Evolutionary conservation across 2,329 filamentous ascomycete species (phyloP).

Genomic region (Helminthosporium solani): DNA sequence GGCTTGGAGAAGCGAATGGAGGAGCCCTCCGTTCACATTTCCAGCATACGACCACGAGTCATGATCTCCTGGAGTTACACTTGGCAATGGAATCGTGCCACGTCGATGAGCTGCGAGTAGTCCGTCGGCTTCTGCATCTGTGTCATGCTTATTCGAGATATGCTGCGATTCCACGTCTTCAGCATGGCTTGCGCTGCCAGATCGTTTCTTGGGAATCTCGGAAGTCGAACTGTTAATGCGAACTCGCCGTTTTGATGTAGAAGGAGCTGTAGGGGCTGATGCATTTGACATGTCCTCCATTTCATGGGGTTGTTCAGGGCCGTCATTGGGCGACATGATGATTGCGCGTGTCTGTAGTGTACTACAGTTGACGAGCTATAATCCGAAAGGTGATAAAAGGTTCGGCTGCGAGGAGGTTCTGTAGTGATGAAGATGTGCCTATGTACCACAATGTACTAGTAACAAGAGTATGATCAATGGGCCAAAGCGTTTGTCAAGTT

Average conservation of each 20-base stretch:
- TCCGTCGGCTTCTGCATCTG: conserved; percentile 24
- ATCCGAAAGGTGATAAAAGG: too few relatives aligned
- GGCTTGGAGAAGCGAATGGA: conserved; percentile 35
- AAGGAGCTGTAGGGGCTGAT: too few relatives aligned
- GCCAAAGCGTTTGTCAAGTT: too few relatives aligned
- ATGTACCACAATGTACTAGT: too few relatives aligned
- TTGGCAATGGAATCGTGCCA: conserved; percentile 8
- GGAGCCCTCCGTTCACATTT: conserved; percentile 31
- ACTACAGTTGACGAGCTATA: too few relatives aligned
- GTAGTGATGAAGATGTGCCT: too few relatives aligned
- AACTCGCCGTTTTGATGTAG: conserved; percentile 12
- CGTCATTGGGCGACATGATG: too few relatives aligned
- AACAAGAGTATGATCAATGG: too few relatives aligned
- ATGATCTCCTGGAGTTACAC: conserved; percentile 14
- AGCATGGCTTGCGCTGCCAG: conserved; percentile 14
- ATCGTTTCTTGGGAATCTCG: conserved; percentile 15
- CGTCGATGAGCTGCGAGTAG: conserved; percentile 22
- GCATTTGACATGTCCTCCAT: too few relatives aligned
- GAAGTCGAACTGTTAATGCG: conserved; percentile 32
- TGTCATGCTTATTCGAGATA: conserved; percentile 10
- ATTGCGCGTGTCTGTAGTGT: too few relatives aligned
- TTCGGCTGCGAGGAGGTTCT: too few relatives aligned
- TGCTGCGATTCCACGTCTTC: conserved; percentile 15
- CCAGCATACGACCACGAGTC: conserved; percentile 28
- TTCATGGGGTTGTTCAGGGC: too few relatives aligned